phyloP scores from a whole-genome alignment of 1,284 basidiomycete genomes.

The Clitocybe nebularis region DNA sequence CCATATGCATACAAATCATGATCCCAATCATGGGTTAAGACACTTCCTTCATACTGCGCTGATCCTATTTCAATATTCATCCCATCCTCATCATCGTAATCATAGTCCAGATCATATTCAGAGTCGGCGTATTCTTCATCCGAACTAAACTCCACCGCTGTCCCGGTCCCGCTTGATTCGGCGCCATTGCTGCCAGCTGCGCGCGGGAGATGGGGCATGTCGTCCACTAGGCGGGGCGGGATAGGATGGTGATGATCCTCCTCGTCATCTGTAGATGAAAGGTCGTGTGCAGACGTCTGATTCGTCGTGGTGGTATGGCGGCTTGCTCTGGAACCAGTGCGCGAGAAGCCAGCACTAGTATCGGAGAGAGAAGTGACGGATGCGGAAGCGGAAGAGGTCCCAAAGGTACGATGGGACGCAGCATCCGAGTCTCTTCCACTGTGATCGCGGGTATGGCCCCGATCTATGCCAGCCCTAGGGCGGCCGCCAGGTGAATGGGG shows the following conservation, averaged over 20 bases:
- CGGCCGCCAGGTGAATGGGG: conserved; percentile 7
- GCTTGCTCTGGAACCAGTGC: conserved; percentile 25
- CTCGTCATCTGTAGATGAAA: conserved; percentile 30
- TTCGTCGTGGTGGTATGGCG: conserved; percentile 32
- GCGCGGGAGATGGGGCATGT: conserved; percentile 7
- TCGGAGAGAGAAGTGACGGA: conserved; percentile 42
- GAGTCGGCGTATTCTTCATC: conserved; percentile 47
- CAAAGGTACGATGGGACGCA: conserved; percentile 51
- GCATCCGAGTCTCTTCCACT: conserved; percentile 34
- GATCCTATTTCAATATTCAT: conserved; percentile 32
- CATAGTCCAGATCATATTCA: conserved; percentile 31
- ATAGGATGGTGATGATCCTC: conserved; percentile 29
- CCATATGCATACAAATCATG: conserved; percentile 18
- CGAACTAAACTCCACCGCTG: conserved; percentile 38
- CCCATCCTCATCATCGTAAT: conserved; percentile 25
- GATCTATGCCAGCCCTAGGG: conserved; percentile 3
- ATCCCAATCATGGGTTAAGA: conserved; percentile 23
- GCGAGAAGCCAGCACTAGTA: conserved; percentile 25
- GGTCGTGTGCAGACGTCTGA: conserved; percentile 29
- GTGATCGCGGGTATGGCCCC: conserved; percentile 7
- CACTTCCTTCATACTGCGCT: conserved; percentile 25
- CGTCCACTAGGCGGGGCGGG: conserved; percentile 14
- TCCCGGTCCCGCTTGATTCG: conserved; percentile 11
- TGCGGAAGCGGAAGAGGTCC: conserved; percentile 39
- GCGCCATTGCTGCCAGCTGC: conserved; percentile 4